Percentiles rank a stretch among this genome's conserved stretches.
Evolutionary conservation across 2,329 filamentous ascomycete genomes (phyloP).

Genomic region (Penicillium sp.): DNA sequence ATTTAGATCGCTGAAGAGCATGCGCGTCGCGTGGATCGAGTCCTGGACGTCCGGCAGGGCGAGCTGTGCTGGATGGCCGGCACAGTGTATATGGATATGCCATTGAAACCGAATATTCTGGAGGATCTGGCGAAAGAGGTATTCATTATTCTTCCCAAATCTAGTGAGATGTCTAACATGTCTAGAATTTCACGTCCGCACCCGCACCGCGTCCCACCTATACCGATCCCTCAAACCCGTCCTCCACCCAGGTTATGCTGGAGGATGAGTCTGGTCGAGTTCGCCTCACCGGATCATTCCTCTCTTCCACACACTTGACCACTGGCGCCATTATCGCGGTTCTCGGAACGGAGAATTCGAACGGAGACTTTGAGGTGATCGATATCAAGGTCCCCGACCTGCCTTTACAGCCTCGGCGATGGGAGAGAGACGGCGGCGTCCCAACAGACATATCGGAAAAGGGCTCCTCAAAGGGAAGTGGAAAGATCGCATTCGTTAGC

Average conservation of each 20-base stretch:
- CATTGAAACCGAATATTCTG: constrained; percentile 91
- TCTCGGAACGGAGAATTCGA: constrained; percentile 88
- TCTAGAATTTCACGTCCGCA: constrained; percentile 83
- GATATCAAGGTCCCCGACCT: constrained; percentile 89
- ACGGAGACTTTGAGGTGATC: constrained; percentile 90
- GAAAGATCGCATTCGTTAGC: constrained; percentile 84
- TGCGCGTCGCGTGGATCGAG: constrained; percentile 78
- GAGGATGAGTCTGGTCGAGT: constrained; percentile 95
- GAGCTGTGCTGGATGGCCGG: constrained; percentile 94
- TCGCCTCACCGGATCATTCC: constrained; percentile 71
- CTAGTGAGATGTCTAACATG: constrained; percentile 11
- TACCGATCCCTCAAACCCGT: constrained; percentile 55
- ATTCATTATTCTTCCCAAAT: constrained; percentile 34
- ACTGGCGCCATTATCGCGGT: constrained; percentile 95
- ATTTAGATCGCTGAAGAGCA: constrained; percentile 71
- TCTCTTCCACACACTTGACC: constrained; percentile 74
- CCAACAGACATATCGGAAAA: constrained; percentile 48
- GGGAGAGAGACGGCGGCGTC: constrained; percentile 62
- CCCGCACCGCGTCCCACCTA: constrained; percentile 80
- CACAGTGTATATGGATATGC: constrained; percentile 97
- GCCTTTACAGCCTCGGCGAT: constrained; percentile 77
- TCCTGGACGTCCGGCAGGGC: constrained; percentile 93
- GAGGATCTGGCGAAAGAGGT: constrained; percentile 95
- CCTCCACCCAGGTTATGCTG: constrained; percentile 72
- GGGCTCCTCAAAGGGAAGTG: constrained; percentile 42